Base-by-base conservation (phyloP, 768 basidiomycete genomes). In the Gloeostereum incarnatum region DNA sequence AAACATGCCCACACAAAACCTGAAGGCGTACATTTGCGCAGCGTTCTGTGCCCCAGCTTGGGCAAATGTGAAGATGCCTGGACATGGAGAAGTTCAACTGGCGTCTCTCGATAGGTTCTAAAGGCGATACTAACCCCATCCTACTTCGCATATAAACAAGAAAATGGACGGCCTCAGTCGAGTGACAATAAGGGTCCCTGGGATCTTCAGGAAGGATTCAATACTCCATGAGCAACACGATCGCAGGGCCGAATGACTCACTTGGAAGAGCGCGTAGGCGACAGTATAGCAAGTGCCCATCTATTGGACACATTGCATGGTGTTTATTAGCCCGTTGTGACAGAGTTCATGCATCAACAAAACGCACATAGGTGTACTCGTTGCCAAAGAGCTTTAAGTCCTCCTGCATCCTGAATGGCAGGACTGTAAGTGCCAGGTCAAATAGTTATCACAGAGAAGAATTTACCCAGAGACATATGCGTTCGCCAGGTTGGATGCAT, bases 241-340 rank as follows among this genome's bases (percentile, higher is more conserved):
- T 33, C 14, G 14, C 9, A 19, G n/a, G 14, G 22, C n/a, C 26
- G 19, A 22, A 1, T 6, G 19, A 42, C 49, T 3, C 19, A 52
- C 51, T 29, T 45, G 41, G 33, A 44, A 46, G 8, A 46, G 19
- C 6, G 45, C 45, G 27, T 46, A 46, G 6, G 50, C 52, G 31
- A 54, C 45, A 2, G 50, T 51, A 29, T 54, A 53, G 34, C 46
- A 51, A 10, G 52, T 51, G 3, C 48, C 50, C 52, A 53, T 53
- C 44, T 45, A 29, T 5, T 17, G 25, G 25, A 20, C 16, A 9
- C 6, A 27, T 33, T 42, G n/a, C 16, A 36, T 20, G 31, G n/a
- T n/a, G n/a, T 16, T 33, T 2, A 11, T 10, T 17, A 3, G 4
- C 29, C 26, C 25, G 41, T 24, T 19, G 23, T n/a, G n/a, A n/a